Percentiles rank a stretch among this genome's conserved stretches.
Conservation (phyloP, 2,329 filamentous ascomycete genomes). For the Aspergillus oerlinghausenensis region DNA sequence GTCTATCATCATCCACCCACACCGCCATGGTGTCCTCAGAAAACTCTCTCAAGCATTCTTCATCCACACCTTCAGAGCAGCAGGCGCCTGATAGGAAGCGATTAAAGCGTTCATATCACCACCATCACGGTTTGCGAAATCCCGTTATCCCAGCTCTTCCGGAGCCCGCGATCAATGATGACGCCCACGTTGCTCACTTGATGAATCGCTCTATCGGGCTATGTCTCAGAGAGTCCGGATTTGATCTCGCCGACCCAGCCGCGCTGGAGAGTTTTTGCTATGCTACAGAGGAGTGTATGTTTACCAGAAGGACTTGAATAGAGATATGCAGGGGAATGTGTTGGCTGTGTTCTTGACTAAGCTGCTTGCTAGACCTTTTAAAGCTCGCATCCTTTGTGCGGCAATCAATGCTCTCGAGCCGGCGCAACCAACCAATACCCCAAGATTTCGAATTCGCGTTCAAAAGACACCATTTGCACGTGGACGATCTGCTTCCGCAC, state of each 20-base stretch:
- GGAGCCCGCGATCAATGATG: conserved; percentile 46
- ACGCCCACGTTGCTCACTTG: conserved; percentile 50
- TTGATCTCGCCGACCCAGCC: conserved; percentile 50
- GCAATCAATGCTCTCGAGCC: conserved; percentile 54
- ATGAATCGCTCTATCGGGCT: conserved; percentile 53
- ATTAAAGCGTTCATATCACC: conserved; percentile 37
- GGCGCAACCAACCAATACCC: conserved; percentile 53
- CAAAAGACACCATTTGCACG: conserved; percentile 25
- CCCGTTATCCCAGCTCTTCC: conserved; percentile 27
- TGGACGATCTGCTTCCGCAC: conserved; percentile 32
- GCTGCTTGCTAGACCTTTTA: conserved; percentile 46
- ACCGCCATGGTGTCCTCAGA: conserved; percentile 29
- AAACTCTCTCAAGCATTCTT: conserved; percentile 31
- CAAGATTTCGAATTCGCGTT: conserved; percentile 53
- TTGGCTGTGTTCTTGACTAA: conserved; percentile 11
- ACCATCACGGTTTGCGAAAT: conserved; percentile 38
- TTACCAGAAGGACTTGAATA: background rate
- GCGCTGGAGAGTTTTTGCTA: conserved; percentile 55
- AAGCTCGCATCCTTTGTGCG: conserved; percentile 51
- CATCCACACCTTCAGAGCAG: conserved; percentile 17
- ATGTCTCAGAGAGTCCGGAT: conserved; percentile 49
- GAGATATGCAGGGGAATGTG: background rate
- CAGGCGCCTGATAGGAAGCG: conserved; percentile 27
- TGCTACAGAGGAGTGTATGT: conserved; percentile 57
- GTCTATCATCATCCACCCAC: conserved; percentile 7